Evolutionary conservation across 2,329 filamentous ascomycete genomes (phyloP).

Genomic region (Exutisphaerella laricina): DNA sequence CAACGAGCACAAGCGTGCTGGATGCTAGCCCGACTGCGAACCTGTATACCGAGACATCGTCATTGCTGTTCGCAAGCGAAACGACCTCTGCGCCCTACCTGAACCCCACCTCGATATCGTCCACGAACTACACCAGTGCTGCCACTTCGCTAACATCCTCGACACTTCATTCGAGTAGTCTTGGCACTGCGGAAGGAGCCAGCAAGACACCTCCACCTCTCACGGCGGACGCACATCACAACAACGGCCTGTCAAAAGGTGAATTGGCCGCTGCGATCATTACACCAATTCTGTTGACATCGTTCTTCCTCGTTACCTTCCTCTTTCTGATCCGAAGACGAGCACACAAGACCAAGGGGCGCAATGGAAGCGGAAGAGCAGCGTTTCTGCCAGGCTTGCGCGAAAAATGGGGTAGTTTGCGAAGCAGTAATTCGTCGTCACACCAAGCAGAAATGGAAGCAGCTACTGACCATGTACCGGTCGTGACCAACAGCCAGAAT

Average conservation of each 20-base stretch:
- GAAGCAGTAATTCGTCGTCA: conserved; percentile 14
- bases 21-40: neutral
- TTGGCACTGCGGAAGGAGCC: neutral
- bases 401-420: conserved; percentile 18
- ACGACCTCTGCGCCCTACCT: neutral
- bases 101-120: neutral
- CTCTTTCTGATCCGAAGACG: conserved; percentile 22
- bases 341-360: conserved; percentile 1
- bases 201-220: conserved; percentile 1
- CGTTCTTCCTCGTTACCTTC: conserved; percentile 12
- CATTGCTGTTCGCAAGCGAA: neutral
- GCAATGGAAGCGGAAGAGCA: conserved; percentile 5
- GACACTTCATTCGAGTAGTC: neutral
- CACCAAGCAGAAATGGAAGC: conserved; percentile 3
- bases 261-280: conserved; percentile 23
- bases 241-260: conserved; percentile 18
- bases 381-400: conserved; percentile 9
- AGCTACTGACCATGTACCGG: conserved; percentile 2
- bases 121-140: neutral
- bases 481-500: conserved; percentile 11
- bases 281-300: conserved; percentile 20
- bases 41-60: neutral
- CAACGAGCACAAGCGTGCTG: neutral
- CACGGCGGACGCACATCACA: conserved; percentile 4
- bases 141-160: neutral